These are phyloP conservation scores for Botrytis squamosa DNA, from an alignment of 2,329 filamentous ascomycete genomes.

Conservation along the genomic window DNA sequence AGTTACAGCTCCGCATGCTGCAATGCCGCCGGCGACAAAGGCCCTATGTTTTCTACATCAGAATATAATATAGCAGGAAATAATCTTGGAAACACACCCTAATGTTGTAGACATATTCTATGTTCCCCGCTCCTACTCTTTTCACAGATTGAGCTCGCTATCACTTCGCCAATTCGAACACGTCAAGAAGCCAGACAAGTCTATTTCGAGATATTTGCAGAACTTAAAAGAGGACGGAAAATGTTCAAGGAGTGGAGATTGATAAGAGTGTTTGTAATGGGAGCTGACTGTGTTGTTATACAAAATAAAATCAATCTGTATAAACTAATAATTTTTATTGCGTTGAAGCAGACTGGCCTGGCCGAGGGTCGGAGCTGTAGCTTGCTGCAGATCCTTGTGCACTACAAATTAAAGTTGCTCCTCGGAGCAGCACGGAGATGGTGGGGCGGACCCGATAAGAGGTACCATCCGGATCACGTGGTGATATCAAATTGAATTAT, in stretches of 20 bases:
- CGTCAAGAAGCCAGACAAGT: background rate
- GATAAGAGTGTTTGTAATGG: background rate
- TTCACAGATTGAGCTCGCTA: slow-evolving; percentile 17
- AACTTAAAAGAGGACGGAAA: background rate
- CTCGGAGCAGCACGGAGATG: slow-evolving; percentile 6
- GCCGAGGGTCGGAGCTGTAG: slow-evolving; percentile 15
- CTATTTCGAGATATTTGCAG: background rate
- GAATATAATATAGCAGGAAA: background rate
- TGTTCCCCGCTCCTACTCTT: slow-evolving; percentile 30
- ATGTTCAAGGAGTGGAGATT: background rate
- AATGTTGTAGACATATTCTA: slow-evolving; percentile 53
- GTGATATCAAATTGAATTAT: slow-evolving; percentile 4
- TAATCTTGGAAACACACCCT: slow-evolving; percentile 42
- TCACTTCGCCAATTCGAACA: slow-evolving; percentile 26
- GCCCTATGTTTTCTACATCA: slow-evolving; percentile 49
- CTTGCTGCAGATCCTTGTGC: slow-evolving; percentile 2
- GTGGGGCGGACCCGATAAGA: slow-evolving; percentile 18
- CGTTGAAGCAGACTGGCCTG: background rate
- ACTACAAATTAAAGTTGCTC: background rate
- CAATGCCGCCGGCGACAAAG: slow-evolving; percentile 94
- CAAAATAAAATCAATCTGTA: background rate
- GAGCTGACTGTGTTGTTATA: slow-evolving; percentile 12
- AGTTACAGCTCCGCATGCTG: slow-evolving; percentile 94
- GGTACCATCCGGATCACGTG: slow-evolving; percentile 7
- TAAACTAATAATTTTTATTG: slow-evolving; percentile 18